Percentiles rank a stretch among this genome's conserved stretches.
These are phyloP conservation scores for Hygrophila difformis DNA, from an alignment of 257 asterid species.

Conservation along the genomic window DNA sequence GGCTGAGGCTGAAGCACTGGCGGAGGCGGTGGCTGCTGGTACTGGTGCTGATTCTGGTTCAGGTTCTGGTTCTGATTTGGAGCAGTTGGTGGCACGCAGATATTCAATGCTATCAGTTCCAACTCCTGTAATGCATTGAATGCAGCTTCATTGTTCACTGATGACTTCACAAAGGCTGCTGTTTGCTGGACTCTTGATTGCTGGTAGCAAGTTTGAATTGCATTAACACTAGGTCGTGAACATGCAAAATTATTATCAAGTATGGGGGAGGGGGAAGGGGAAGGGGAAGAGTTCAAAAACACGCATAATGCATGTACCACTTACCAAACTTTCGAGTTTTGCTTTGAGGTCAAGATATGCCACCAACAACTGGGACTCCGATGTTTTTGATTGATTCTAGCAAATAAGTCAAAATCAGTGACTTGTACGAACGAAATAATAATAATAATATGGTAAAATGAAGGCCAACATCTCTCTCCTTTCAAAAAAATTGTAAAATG, in stretches of 20 bases:
- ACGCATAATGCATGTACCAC: slow-evolving; percentile 14
- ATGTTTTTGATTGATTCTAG: slow-evolving; percentile 1
- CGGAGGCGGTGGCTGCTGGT: no score
- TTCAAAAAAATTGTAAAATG: no score
- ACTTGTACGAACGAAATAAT: no score
- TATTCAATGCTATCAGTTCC: slow-evolving; percentile 35
- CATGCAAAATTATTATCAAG: neutral
- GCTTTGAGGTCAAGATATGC: slow-evolving; percentile 45
- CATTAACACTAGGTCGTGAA: neutral
- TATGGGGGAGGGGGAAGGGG: no score
- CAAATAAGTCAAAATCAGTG: no score
- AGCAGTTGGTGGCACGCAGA: neutral
- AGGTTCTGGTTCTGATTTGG: no score
- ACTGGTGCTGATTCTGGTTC: no score
- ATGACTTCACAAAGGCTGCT: slow-evolving; percentile 39
- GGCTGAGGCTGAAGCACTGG: no score
- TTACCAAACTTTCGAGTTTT: slow-evolving; percentile 47
- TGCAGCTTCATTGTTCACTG: slow-evolving; percentile 30
- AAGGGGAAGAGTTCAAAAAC: neutral
- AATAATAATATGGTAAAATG: no score
- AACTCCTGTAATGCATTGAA: slow-evolving; percentile 49
- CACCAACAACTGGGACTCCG: slow-evolving; percentile 39
- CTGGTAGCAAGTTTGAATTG: slow-evolving; percentile 25
- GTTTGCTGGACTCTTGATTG: slow-evolving; percentile 47
- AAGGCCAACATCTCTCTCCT: no score